A percentile compares a stretch with the other conserved stretches of the same genome.
Conservation (phyloP, 2,329 filamentous ascomycete genomes). For the Rhexocercosporidium sp. region DNA sequence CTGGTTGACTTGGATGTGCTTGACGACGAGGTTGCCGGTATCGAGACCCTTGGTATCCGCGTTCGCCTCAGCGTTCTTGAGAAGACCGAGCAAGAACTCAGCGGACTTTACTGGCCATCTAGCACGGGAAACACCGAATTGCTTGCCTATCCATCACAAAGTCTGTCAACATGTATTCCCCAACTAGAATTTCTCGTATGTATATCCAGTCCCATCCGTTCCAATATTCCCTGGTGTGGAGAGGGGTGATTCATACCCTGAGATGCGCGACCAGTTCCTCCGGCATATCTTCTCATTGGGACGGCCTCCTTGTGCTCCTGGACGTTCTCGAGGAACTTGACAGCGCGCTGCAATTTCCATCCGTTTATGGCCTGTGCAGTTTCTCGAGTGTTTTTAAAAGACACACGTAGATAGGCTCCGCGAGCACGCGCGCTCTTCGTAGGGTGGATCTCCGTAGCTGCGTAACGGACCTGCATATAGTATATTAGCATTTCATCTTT, state of each 20-base stretch:
- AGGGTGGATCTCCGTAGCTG: slow-evolving; percentile 83
- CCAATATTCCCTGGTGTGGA: neutral
- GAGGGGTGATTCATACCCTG: slow-evolving; percentile 77
- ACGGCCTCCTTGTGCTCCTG: slow-evolving; percentile 96
- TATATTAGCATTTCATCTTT: slow-evolving; percentile 2
- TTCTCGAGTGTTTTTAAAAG: slow-evolving; percentile 99
- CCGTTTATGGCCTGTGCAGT: slow-evolving; percentile 96
- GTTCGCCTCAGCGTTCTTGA: slow-evolving; percentile 97
- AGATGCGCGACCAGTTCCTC: slow-evolving; percentile 91
- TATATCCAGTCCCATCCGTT: too few relatives aligned
- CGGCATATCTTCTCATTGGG: slow-evolving; percentile 97
- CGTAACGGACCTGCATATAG: slow-evolving; percentile 85
- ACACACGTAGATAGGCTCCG: slow-evolving; percentile 98
- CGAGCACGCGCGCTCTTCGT: slow-evolving; percentile 96
- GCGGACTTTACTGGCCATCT: slow-evolving; percentile 99
- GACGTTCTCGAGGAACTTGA: slow-evolving; percentile 98
- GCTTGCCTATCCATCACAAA: slow-evolving; percentile 74
- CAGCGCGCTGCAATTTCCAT: slow-evolving; percentile 75
- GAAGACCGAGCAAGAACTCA: slow-evolving; percentile 94
- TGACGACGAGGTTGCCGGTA: slow-evolving; percentile 95
- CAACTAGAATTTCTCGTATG: neutral
- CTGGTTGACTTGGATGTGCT: slow-evolving; percentile 99
- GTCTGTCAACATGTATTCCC: slow-evolving; percentile 34
- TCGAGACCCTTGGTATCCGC: slow-evolving; percentile 97
- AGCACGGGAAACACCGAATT: slow-evolving; percentile 96